Evolutionary conservation across 495 filamentous ascomycete genomes (phyloP), one percentile per base, ranked within the genome.

Genomic region (Ascobolus immersus): DNA sequence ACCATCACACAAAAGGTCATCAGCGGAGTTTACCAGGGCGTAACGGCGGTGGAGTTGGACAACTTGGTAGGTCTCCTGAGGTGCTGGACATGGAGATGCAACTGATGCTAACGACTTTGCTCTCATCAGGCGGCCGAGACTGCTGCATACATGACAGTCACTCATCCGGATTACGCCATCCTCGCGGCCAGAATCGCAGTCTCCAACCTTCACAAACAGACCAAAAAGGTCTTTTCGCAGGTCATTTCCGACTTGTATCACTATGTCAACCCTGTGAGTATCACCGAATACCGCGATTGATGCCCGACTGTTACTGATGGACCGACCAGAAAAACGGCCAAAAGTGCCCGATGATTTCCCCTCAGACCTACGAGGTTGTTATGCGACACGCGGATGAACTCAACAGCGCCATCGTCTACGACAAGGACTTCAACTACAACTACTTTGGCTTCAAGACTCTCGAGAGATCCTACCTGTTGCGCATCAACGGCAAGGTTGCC

Each of bases 361-460:
- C 81, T 43, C 58, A 77, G 36, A 80, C 70, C 11, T 89, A 91
- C 49, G 77, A 93, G 39, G 76, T 65, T 35, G 73, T 96, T 43
- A 81, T 84, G 76, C 78, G 77, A 52, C 78, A 96, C 53, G 77
- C 74, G 35, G 84, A 90, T 15, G 86, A 94, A 50, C 64, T 96
- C 23, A 91, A 96, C 62, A 93, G 86, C 11, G 84, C 86, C 41
- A 94, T 96, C 47, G 86, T 96, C 41, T 96, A 94, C 43, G 86
- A 96, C 56, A 72, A 86, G 36, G 86, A 96, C 51, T 96, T 96
- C 66, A 93, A 94, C 64, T 96, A 96, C 61, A 90, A 96, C 60
- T 96, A 80, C 61, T 96, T 96, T 38, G 86, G 86, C 36, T 96
- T 96, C 72, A 96, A 96, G 69, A 96, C 86, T 2, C 64, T 96